Percentiles rank a stretch among this genome's conserved stretches.
These are phyloP conservation scores for Hygrocybe coccinea DNA, from an alignment of 768 basidiomycete genomes.

Conservation along the genomic window DNA sequence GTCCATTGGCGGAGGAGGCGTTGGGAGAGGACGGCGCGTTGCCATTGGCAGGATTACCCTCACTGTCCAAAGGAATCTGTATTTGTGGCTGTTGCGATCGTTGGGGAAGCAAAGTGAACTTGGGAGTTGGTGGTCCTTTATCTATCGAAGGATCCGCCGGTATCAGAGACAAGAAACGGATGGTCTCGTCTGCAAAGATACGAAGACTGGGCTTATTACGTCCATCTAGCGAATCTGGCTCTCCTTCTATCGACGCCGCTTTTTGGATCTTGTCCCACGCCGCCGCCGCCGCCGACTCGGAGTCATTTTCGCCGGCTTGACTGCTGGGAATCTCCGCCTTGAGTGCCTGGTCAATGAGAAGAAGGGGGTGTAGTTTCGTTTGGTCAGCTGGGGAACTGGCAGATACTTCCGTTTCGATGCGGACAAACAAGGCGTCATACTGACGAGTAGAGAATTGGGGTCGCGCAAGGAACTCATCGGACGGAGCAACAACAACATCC, in stretches of 20 bases:
- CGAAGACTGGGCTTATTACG: conserved; percentile 41
- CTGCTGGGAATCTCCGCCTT: conserved; percentile 33
- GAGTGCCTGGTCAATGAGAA: conserved; percentile 60
- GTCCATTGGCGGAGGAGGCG: conserved; percentile 9
- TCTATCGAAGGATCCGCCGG: conserved; percentile 34
- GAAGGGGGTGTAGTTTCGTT: conserved; percentile 48
- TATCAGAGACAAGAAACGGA: conserved; percentile 48
- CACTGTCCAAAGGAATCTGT: conserved; percentile 11
- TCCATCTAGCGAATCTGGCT: conserved; percentile 30
- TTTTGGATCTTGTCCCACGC: conserved; percentile 54
- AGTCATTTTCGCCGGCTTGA: conserved; percentile 26
- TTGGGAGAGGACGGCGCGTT: conserved; percentile 15
- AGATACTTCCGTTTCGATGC: conserved; percentile 53
- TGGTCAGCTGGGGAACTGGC: conserved; percentile 30
- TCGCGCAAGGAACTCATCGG: conserved; percentile 47
- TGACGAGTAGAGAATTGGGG: conserved; percentile 65
- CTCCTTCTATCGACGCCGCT: conserved; percentile 26
- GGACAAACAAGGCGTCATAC: conserved; percentile 62
- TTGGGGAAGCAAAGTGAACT: conserved; percentile 2
- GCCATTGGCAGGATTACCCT: conserved; percentile 14
- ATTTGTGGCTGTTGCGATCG: not conserved
- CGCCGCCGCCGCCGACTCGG: conserved; percentile 5
- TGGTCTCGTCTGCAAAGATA: conserved; percentile 67
- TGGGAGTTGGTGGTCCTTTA: conserved; percentile 11
- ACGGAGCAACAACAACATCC: conserved; percentile 20